These are phyloP conservation scores for Saccharomycopsis crataegensis DNA, from an alignment of 1,139 yeast genomes.

Conservation along the genomic window DNA sequence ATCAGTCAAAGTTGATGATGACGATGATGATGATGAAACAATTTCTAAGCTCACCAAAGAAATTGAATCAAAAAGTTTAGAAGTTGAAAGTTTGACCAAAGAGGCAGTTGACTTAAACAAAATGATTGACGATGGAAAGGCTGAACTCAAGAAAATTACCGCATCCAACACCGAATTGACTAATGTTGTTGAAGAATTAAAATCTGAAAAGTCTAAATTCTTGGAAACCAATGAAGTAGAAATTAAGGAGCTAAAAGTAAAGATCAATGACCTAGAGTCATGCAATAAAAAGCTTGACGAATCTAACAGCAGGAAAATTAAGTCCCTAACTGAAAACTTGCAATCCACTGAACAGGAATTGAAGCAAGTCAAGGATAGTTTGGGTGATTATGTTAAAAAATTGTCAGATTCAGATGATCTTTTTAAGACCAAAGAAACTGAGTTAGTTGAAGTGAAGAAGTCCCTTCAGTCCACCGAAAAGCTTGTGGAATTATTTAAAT, in stretches of 20 bases:
- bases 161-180: neutral
- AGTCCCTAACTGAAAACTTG: neutral
- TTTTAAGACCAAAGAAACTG: neutral
- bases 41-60: constrained; percentile 33
- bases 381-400: no score
- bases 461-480: constrained; percentile 5
- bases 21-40: neutral
- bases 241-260: neutral
- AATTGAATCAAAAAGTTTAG: neutral
- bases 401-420: neutral
- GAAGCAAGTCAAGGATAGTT: neutral
- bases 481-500: constrained; percentile 7
- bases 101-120: constrained; percentile 29
- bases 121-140: constrained; percentile 28
- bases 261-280: neutral
- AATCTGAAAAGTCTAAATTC: neutral
- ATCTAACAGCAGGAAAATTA: neutral
- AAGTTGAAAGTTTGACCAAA: constrained; percentile 29
- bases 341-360: neutral
- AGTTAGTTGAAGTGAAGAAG: neutral
- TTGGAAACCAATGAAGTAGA: neutral
- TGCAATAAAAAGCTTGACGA: neutral
- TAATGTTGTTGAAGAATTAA: neutral
- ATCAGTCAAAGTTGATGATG: constrained; percentile 10
- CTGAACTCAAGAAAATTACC: constrained; percentile 19